These are phyloP conservation scores for Phaseolus lunatus DNA, from an alignment of 306 rosid species.

Conservation along the genomic window DNA sequence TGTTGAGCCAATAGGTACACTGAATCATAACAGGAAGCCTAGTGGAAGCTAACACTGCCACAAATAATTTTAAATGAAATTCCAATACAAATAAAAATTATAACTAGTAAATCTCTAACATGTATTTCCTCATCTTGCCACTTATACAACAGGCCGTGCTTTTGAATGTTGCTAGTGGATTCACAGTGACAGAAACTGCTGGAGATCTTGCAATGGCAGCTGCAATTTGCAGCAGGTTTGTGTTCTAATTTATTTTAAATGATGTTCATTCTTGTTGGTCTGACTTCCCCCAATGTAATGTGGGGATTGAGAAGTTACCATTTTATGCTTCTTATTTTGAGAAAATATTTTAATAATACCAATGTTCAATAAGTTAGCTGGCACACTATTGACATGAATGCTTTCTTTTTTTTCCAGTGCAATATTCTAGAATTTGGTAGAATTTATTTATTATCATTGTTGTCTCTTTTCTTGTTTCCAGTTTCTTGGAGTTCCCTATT, in stretches of 20 bases:
- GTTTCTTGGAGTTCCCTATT: conserved; percentile 90
- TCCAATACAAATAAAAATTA: background rate
- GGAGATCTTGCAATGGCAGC: conserved; percentile 97
- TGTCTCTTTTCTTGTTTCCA: conserved; percentile 43
- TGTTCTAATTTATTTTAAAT: conserved; percentile 41
- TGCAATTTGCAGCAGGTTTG: conserved; percentile 98
- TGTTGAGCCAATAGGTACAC: background rate
- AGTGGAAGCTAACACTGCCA: background rate
- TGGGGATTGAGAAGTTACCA: conserved; percentile 24
- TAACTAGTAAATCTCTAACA: background rate
- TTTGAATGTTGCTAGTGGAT: conserved; percentile 85
- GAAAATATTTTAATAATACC: background rate
- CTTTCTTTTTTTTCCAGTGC: conserved; percentile 5
- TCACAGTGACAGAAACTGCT: conserved; percentile 76
- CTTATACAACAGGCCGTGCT: conserved; percentile 62
- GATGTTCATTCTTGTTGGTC: conserved; percentile 18
- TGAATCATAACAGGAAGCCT: conserved; percentile 5
- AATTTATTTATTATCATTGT: conserved; percentile 12
- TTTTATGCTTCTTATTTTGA: conserved; percentile 37
- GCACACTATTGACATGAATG: background rate
- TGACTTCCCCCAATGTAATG: conserved; percentile 20
- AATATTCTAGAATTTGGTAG: conserved; percentile 10
- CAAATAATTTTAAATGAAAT: background rate
- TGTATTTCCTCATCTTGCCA: conserved; percentile 35
- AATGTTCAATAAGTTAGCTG: conserved; percentile 3